Evolutionary conservation across 2,329 filamentous ascomycete species (phyloP), one percentile per base, ranked within the genome.

Genomic region (Pezicula radicicola): DNA sequence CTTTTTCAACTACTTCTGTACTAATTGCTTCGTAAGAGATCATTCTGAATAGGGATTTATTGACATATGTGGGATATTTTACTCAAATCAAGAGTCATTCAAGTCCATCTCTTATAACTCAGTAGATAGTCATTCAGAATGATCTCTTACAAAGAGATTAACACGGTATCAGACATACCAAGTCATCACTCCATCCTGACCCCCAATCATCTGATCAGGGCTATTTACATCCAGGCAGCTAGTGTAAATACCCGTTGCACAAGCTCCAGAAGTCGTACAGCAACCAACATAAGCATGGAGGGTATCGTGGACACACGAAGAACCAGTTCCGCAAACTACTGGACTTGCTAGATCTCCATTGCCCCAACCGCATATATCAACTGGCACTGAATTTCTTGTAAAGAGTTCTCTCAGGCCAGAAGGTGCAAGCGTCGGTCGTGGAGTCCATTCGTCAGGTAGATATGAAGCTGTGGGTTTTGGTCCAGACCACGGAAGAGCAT

Each of bases 231-330:
- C 47, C n/a, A 49, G n/a, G 18, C 47, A 49, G n/a, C 36, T 42
- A 5, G 47, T 49, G 28, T 49, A 49, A 19, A 49, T 33, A n/a
- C 47, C 47, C 4, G 28, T 25, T 2, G 37, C 30, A 35, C 47
- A 49, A 12, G 37, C 4, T 10, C 47, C 47, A 30, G 16, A 18
- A 18, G 39, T 49, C 6, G 36, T 15, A 42, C 47, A 49, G 16
- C 47, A 49, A 5, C 47, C 47, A 13, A 49, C 40, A 8, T 19
- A 16, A 9, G 21, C 47, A 39, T 42, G 47, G 15, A 35, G 25
- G 8, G 47, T 49, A 28, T 49, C 47, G 41, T 42, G 47, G 21
- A 49, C n/a, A 42, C 47, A 49, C 8, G 47, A 42, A 8, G 47
- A 49, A 6, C 47, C 47, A 12, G 37, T 28, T 12, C 19, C 36